Percentiles rank a stretch among this genome's conserved stretches.
Evolutionary conservation across 371 early-diverging fungal genomes (phyloP).

Genomic region (Mucor velutinosus): DNA sequence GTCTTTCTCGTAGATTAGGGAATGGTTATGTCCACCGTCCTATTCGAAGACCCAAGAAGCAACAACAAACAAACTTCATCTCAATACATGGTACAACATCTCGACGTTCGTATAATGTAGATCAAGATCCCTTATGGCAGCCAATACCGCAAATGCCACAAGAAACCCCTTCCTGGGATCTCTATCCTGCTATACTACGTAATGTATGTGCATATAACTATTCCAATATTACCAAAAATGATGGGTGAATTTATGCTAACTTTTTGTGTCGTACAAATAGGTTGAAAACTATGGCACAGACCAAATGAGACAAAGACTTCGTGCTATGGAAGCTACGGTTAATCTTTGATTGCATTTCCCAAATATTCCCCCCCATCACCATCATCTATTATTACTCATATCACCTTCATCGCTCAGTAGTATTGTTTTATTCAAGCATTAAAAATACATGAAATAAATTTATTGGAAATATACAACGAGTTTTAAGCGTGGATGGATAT

Average conservation of each 20-base stretch:
- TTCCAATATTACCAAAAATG: not conserved
- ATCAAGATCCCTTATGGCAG: constrained; percentile 23
- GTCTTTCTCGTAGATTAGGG: constrained; percentile 35
- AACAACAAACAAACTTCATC: constrained; percentile 32
- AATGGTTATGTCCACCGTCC: constrained; percentile 40
- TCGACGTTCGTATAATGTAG: not conserved
- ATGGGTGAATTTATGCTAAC: not conserved
- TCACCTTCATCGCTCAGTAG: not conserved
- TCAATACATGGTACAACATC: constrained; percentile 18
- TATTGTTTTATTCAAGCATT: not conserved
- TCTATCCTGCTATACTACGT: constrained; percentile 44
- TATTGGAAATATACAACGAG: not conserved
- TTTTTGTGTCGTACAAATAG: constrained; percentile 18
- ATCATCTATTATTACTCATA: no score
- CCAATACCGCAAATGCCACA: constrained; percentile 15
- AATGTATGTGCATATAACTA: constrained; percentile 28
- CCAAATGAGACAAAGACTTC: constrained; percentile 47
- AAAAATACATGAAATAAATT: not conserved
- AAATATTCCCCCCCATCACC: not conserved
- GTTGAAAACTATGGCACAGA: constrained; percentile 50
- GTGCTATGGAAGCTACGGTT: constrained; percentile 29
- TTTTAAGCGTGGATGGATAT: not conserved
- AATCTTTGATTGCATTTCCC: not conserved
- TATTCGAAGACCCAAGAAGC: constrained; percentile 5
- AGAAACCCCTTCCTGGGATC: constrained; percentile 38